Evolutionary conservation across 2,329 filamentous ascomycete genomes (phyloP).

Genomic region (Cercospora brassicicola): DNA sequence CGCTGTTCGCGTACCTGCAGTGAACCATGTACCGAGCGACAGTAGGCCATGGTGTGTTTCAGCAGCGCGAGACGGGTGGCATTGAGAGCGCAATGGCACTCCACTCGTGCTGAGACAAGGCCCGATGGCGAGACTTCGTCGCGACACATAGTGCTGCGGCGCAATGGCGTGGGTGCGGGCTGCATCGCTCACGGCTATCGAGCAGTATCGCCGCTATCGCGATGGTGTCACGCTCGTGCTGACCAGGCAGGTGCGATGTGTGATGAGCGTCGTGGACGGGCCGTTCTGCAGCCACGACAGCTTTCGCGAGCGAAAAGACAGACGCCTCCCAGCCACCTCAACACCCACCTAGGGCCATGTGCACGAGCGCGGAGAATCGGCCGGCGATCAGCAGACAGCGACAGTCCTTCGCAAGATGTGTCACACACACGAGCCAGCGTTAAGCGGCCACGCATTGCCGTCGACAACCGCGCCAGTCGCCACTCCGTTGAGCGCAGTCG

Average conservation of each 20-base stretch:
- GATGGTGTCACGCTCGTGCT: conserved; percentile 11
- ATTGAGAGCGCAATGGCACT: neutral
- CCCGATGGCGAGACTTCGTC: conserved; percentile 4
- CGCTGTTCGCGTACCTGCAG: conserved; percentile 22
- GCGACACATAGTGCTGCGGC: neutral
- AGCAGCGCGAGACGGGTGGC: neutral
- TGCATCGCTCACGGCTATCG: neutral
- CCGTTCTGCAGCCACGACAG: conserved; percentile 4
- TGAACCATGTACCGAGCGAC: conserved; percentile 17
- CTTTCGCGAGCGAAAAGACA: neutral
- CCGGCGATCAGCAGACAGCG: neutral
- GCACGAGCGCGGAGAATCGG: neutral
- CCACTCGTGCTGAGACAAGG: conserved; percentile 1
- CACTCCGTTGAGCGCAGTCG: neutral
- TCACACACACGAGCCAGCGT: neutral
- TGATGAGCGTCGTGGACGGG: neutral
- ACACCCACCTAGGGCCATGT: neutral
- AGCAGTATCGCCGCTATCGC: neutral
- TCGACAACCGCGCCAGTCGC: conserved; percentile 2
- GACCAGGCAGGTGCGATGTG: conserved; percentile 5
- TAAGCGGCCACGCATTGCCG: neutral
- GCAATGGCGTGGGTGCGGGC: neutral
- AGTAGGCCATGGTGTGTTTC: conserved; percentile 15
- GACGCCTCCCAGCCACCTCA: conserved; percentile 9
- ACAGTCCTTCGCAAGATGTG: neutral